phyloP scores from a whole-genome alignment of 257 asterid species.

The Scutellaria galericulata region DNA sequence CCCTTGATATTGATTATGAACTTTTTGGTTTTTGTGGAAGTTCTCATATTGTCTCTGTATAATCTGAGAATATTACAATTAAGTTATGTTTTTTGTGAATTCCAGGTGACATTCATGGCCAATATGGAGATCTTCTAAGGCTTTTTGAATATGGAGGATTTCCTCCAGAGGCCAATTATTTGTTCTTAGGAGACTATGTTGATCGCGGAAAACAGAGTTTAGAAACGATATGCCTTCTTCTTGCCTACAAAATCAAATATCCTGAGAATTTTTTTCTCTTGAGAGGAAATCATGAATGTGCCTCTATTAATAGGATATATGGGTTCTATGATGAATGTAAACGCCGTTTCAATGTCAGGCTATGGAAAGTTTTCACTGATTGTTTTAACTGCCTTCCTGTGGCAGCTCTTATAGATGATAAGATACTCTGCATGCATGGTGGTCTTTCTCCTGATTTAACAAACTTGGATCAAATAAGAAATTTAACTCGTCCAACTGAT shows the following conservation, averaged over 20 bases:
- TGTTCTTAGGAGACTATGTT: constrained; percentile 67
- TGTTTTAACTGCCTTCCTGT: constrained; percentile 69
- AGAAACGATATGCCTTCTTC: constrained; percentile 65
- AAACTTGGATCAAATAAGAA: constrained; percentile 57
- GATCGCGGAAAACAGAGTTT: constrained; percentile 70
- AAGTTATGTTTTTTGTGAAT: constrained; percentile 10
- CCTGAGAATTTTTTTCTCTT: constrained; percentile 65
- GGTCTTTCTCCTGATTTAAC: constrained; percentile 68
- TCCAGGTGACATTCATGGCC: constrained; percentile 67
- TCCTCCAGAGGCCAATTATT: constrained; percentile 68
- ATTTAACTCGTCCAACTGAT: constrained; percentile 60
- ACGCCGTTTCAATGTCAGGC: constrained; percentile 58
- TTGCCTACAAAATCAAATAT: constrained; percentile 64
- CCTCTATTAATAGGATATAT: constrained; percentile 64
- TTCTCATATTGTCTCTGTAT: neutral
- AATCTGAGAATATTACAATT: constrained; percentile 3
- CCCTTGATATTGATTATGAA: neutral
- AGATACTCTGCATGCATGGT: constrained; percentile 69
- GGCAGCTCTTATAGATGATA: constrained; percentile 67
- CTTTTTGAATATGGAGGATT: constrained; percentile 67
- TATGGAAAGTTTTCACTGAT: constrained; percentile 64
- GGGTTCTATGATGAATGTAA: constrained; percentile 68
- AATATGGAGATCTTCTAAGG: constrained; percentile 65
- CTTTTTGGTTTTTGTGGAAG: neutral
- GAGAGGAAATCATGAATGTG: constrained; percentile 66